Evolutionary conservation across 2,329 filamentous ascomycete species (phyloP), one percentile per base, ranked within the genome.

Genomic region (Colletotrichum brevisporum): DNA sequence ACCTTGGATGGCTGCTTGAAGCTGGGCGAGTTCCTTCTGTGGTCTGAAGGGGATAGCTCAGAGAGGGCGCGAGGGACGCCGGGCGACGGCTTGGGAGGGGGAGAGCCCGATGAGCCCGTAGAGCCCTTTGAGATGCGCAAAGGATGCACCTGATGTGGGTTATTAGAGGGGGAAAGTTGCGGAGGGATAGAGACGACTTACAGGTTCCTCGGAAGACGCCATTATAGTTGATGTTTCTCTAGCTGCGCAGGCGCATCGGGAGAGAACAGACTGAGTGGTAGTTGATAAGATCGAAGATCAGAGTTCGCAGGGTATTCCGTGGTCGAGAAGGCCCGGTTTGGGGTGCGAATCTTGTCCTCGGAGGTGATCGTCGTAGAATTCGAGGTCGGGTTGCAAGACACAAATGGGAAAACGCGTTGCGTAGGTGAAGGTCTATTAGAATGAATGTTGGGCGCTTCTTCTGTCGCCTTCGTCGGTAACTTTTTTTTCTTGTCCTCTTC

Each of bases 1-100:
- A 95, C 92, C 88, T 92, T 94, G 84, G 82, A 79, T 93, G 91
- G 75, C 79, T 95, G 92, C 76, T 92, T 94, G 89, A 92, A 97
- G 84, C 92, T 97, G 61, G 95, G 94, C 58, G 95, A 98, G 84
- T 98, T 98, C 76, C 95, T 89, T 78, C 95, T 90, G 80, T 90
- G 91, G 82, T 95, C 94, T 71, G 92, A 92, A 60, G 93, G 92
- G 74, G 92, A 94, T 77, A 99, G 90, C 84, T 99, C 96, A 71
- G 94, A 93, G 73, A 99, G 88, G 67, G 96, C 93, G 75, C 92
- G 90, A 77, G 91, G 88, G 63, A 87, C 82, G 76, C 87, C 85
- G 78, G 83, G 86, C 63, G 83, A 78, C 84, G 89, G 88, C 80
- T 91, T 95, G 76, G 84, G 81, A 52, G 92, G 89, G 69, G 91